Percentiles rank a stretch among this genome's conserved stretches.
Conservation (phyloP, 441 rosid species). For the Pelargonium cotyledonis region DNA sequence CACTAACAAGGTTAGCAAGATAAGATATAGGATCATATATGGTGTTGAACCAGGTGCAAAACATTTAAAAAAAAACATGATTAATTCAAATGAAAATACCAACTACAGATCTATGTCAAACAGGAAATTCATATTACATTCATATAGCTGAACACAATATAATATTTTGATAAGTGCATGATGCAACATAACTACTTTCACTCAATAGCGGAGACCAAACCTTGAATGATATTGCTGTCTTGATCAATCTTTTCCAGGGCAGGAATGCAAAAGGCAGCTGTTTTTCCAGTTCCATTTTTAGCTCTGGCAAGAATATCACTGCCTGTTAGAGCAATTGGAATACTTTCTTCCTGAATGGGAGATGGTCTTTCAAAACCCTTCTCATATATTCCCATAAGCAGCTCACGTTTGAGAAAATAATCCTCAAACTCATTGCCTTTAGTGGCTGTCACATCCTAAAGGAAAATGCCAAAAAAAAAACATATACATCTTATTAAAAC, state of each 20-base stretch:
- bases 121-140: no score
- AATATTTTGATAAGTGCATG: not conserved
- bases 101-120: not conserved
- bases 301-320: conserved; percentile 99
- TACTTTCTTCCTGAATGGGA: conserved; percentile 98
- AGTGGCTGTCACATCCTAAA: conserved; percentile 94
- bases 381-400: conserved; percentile 96
- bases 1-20: not conserved
- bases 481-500: not conserved
- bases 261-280: conserved; percentile 94
- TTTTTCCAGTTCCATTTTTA: conserved; percentile 95
- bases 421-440: conserved; percentile 98
- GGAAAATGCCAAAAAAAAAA: conserved; percentile 1
- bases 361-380: conserved; percentile 98
- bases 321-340: conserved; percentile 96
- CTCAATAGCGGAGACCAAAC: conserved; percentile 24
- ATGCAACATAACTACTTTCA: not conserved
- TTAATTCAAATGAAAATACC: not conserved
- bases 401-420: conserved; percentile 88
- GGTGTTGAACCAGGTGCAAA: not conserved
- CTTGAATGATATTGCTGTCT: conserved; percentile 91
- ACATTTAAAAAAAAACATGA: not conserved
- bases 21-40: not conserved
- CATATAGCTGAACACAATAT: no score
- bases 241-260: conserved; percentile 96